Evolutionary conservation across 306 rosid species (phyloP).

Genomic region (Sphenostylis stenocarpa): DNA sequence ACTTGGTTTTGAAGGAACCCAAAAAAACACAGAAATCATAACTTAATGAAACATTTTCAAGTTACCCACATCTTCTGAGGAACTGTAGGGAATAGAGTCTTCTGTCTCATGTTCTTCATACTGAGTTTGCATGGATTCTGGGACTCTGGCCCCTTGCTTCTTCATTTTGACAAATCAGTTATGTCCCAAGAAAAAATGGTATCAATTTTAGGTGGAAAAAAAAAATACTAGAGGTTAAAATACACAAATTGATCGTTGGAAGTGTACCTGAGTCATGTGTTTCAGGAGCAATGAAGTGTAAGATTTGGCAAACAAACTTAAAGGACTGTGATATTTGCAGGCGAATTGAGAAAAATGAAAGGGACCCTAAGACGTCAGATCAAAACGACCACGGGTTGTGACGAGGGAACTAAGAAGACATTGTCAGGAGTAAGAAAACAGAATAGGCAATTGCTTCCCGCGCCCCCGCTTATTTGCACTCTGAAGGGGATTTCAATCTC

Average conservation of each 20-base stretch:
- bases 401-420: too few relatives aligned
- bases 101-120: slow-evolving; percentile 36
- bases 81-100: slow-evolving; percentile 29
- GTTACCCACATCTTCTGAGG: slow-evolving; percentile 48
- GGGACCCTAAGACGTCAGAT: too few relatives aligned
- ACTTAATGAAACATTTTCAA: neutral
- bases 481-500: too few relatives aligned
- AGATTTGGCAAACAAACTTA: too few relatives aligned
- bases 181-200: neutral
- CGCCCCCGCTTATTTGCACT: too few relatives aligned
- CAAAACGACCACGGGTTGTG: too few relatives aligned
- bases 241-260: neutral
- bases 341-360: too few relatives aligned
- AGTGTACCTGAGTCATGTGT: neutral
- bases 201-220: neutral
- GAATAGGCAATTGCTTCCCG: too few relatives aligned
- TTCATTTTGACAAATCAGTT: slow-evolving; percentile 23
- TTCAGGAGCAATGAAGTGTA: neutral
- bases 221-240: neutral
- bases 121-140: slow-evolving; percentile 27
- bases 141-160: slow-evolving; percentile 8
- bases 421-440: too few relatives aligned
- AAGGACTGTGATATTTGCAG: too few relatives aligned
- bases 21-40: neutral
- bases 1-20: neutral